Conservation (phyloP, 2,329 filamentous ascomycete species). For the Diaporthe nobilis region DNA sequence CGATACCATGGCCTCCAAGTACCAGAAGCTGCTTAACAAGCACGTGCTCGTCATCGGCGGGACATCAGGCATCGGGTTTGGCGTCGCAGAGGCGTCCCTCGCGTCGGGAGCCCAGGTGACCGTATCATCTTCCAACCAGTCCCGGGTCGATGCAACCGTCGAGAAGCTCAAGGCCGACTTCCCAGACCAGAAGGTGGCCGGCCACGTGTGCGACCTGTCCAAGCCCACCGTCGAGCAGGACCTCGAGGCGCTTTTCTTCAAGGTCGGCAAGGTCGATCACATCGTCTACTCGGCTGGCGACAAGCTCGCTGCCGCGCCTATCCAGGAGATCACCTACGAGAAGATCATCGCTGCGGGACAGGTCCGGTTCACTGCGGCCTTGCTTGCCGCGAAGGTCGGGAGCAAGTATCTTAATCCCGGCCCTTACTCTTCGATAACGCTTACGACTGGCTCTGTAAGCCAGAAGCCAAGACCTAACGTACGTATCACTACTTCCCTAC, state of each 20-base stretch:
- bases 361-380: conserved; percentile 51
- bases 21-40: conserved; percentile 52
- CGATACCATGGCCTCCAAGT: conserved; percentile 48
- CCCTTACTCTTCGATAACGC: conserved; percentile 62
- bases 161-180: conserved; percentile 41
- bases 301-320: conserved; percentile 42
- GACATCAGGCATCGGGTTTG: conserved; percentile 73
- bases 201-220: conserved; percentile 50
- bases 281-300: conserved; percentile 51
- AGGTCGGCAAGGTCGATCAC: conserved; percentile 44
- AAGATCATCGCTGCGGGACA: conserved; percentile 46
- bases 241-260: conserved; percentile 48
- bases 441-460: conserved; percentile 68
- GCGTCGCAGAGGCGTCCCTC: conserved; percentile 70
- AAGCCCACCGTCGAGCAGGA: conserved; percentile 51
- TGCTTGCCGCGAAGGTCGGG: conserved; percentile 53
- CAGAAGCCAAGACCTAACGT: conserved; percentile 58
- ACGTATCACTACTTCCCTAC: conserved; percentile 47
- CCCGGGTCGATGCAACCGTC: conserved; percentile 63
- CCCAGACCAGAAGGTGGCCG: conserved; percentile 42
- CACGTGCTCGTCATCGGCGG: conserved; percentile 74
- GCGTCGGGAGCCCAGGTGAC: conserved; percentile 69
- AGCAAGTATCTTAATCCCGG: conserved; percentile 46
- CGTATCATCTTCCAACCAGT: conserved; percentile 70
- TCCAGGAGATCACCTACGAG: conserved; percentile 48